Base-by-base conservation (phyloP, 805 yeast genomes). In the Geotrichum ghanense region DNA sequence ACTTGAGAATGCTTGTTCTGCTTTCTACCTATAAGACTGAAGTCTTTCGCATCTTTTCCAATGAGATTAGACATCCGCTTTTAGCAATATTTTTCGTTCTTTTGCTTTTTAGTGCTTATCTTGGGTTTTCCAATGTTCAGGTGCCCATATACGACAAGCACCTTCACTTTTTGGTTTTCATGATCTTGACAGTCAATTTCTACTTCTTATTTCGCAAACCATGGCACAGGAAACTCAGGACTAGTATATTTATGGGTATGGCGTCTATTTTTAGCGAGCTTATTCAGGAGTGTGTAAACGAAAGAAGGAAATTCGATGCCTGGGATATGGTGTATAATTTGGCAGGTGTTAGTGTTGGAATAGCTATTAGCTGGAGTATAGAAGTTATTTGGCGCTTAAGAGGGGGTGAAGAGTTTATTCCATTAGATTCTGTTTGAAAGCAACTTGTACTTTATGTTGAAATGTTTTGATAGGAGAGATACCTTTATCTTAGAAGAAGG, bases 281-380 rank as follows among this genome's bases (percentile, higher is more conserved):
- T 31, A 19, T 31, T 31, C 37, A 31, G 37, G 37, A 31, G 16
- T 31, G 37, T 16, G 37, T 31, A 19, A 31, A 31, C 14, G 37
- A 31, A 31, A 31, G 17, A n/a, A 31, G 37, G 16, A 31, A 31
- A 12, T 31, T 31, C 16, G 37, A 31, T 31, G 12, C 37, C 12
- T 31, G 37, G 37, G 37, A 31, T 31, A 31, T 31, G 37, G 37
- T 31, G 12, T 31, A 31, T n/a, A 31, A 31, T 31, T 5, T 31
- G 12, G 37, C 19, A 31, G 37, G 37, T 31, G 7, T 31, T 9
- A 4, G 7, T 31, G 5, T 31, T 6, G 37, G 37, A n/a, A 10
- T 31, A 4, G 5, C 16, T 10, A 31, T 31, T 31, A 19, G 37
- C 4, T 31, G 16, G 6, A 19, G 5, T 6, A 31, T 12, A n/a